These are phyloP conservation scores for Gossypium ekmanianum DNA, from an alignment of 345 rosid genomes.

Conservation along the genomic window DNA sequence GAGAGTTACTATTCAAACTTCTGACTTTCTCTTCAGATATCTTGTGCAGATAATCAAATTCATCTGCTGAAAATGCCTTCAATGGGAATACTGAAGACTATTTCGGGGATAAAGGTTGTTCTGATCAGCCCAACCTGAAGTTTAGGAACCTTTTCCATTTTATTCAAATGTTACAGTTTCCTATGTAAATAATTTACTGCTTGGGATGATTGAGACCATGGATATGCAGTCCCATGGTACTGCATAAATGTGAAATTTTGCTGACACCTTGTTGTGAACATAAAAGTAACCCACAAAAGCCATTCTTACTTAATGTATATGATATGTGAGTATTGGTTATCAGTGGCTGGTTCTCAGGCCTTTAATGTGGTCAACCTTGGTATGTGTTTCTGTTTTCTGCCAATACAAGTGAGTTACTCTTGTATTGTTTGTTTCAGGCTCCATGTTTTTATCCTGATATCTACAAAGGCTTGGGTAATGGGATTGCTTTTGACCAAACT, in stretches of 20 bases:
- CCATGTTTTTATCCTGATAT: slow-evolving; percentile 59
- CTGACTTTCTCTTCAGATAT: slow-evolving; percentile 50
- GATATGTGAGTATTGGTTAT: not conserved
- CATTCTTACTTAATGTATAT: not conserved
- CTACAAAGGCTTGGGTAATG: slow-evolving; percentile 38
- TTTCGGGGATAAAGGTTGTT: slow-evolving; percentile 89
- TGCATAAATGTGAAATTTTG: not conserved
- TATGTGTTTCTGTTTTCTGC: not conserved
- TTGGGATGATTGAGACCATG: not conserved
- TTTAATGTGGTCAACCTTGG: not conserved
- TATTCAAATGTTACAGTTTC: not conserved
- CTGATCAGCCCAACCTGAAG: slow-evolving; percentile 1
- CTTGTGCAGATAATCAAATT: slow-evolving; percentile 96
- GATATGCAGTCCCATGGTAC: not conserved
- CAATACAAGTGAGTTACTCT: not conserved
- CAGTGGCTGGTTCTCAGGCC: not conserved
- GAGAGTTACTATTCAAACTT: not conserved
- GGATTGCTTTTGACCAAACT: slow-evolving; percentile 61
- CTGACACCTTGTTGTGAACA: not conserved
- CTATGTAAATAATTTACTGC: not conserved
- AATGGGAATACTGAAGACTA: slow-evolving; percentile 74
- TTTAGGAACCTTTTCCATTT: not conserved
- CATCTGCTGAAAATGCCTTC: slow-evolving; percentile 87
- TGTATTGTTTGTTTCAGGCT: slow-evolving; percentile 47
- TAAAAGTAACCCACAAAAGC: not conserved